Conservation (phyloP, 768 basidiomycete species). For the Pleurotus tuoliensis region DNA sequence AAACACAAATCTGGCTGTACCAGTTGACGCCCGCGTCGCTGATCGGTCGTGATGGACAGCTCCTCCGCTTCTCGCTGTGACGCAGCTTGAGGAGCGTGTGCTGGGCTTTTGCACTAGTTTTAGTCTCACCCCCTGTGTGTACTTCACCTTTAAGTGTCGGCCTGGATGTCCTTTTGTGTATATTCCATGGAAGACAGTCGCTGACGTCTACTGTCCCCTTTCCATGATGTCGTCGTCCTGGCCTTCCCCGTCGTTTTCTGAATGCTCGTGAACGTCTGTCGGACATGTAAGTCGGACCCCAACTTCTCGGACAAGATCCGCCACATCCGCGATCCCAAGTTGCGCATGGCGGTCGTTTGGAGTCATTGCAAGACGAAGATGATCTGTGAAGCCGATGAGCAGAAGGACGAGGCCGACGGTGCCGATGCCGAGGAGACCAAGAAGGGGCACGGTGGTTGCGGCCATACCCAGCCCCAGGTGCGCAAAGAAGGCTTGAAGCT, state of each 20-base stretch:
- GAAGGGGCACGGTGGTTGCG: constrained; percentile 96
- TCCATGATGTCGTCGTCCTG: constrained; percentile 8
- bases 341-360: constrained; percentile 86
- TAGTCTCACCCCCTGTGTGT: constrained; percentile 50
- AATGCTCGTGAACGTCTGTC: constrained; percentile 1
- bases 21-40: constrained; percentile 28
- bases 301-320: constrained; percentile 85
- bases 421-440: constrained; percentile 69
- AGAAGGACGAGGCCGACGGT: constrained; percentile 80
- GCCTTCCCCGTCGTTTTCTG: constrained; percentile 17
- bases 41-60: constrained; percentile 39
- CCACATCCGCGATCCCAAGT: constrained; percentile 82
- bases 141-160: constrained; percentile 19
- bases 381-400: constrained; percentile 84
- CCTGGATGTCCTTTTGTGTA: constrained; percentile 17
- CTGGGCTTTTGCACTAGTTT: constrained; percentile 56
- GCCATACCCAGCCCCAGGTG: constrained; percentile 83
- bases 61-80: constrained; percentile 61
- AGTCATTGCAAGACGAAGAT: constrained; percentile 83
- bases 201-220: constrained; percentile 51
- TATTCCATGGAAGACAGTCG: constrained; percentile 35
- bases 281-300: constrained; percentile 68
- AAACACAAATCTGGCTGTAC: constrained; percentile 31
- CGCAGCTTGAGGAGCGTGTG: constrained; percentile 58
- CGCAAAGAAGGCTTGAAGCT: constrained; percentile 95